Conservation (phyloP, 2,329 filamentous ascomycete genomes). For the Chaetothyriales sp. region DNA sequence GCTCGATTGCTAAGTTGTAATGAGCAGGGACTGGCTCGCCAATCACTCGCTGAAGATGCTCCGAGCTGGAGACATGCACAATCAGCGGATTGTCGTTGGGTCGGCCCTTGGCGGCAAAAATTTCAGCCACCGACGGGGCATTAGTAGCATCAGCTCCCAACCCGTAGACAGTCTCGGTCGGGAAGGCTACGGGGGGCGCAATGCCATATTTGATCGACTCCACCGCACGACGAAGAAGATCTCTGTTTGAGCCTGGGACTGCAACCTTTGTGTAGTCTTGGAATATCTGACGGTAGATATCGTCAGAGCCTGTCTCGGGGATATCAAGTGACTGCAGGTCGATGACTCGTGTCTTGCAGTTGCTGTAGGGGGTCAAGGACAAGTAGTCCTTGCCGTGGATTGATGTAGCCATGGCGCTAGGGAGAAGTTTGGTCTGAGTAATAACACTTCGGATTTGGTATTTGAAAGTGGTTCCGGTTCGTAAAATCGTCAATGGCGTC, state of each 20-base stretch:
- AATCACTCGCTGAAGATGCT: conserved; percentile 15
- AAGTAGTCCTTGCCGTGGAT: conserved; percentile 1
- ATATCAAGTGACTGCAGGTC: conserved; percentile 9
- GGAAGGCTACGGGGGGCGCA: conserved; percentile 66
- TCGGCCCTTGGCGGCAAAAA: conserved; percentile 78
- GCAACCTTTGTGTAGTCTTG: conserved; percentile 2
- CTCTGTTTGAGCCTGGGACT: conserved; percentile 4
- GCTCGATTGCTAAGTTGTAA: conserved; percentile 63
- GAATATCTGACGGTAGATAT: conserved; percentile 14
- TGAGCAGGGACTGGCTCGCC: conserved; percentile 47
- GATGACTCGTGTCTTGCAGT: conserved; percentile 15
- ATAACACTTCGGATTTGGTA: neutral
- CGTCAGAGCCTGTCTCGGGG: conserved; percentile 12
- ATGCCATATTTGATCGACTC: conserved; percentile 14
- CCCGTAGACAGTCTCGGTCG: conserved; percentile 95
- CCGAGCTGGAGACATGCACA: conserved; percentile 50
- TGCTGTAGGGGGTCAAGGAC: conserved; percentile 10
- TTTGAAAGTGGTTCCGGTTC: neutral
- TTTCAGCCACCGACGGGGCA: conserved; percentile 70
- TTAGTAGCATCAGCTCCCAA: conserved; percentile 91
- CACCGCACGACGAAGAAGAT: conserved; percentile 12
- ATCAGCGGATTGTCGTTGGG: conserved; percentile 94
- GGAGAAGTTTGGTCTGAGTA: neutral
- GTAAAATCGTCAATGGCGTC: neutral
- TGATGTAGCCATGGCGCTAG: conserved; percentile 6